phyloP scores from a whole-genome alignment of 306 rosid genomes.

The Sindora glabra region DNA sequence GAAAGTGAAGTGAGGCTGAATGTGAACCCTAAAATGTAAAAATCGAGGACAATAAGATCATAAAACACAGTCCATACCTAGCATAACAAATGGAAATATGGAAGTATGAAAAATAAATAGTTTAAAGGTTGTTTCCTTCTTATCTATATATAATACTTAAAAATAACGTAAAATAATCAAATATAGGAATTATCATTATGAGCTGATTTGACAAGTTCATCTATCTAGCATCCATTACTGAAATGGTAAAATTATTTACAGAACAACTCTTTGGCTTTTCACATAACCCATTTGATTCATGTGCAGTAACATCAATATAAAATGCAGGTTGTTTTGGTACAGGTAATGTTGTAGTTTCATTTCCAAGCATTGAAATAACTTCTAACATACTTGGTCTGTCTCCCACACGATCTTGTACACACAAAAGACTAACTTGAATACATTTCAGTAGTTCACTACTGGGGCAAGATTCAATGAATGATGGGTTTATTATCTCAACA shows the following conservation, averaged over 20 bases:
- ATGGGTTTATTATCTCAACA: neutral
- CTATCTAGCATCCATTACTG: neutral
- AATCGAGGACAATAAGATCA: too few relatives aligned
- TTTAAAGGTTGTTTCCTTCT: too few relatives aligned
- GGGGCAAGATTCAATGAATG: neutral
- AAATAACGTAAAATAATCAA: too few relatives aligned
- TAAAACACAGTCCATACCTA: too few relatives aligned
- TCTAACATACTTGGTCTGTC: slow-evolving; percentile 8
- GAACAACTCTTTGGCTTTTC: neutral
- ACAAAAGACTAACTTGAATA: slow-evolving; percentile 2
- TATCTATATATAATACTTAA: too few relatives aligned
- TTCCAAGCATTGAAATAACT: slow-evolving; percentile 6
- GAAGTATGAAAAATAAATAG: too few relatives aligned
- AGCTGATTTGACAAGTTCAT: too few relatives aligned
- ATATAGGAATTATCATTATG: too few relatives aligned
- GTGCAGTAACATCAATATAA: neutral
- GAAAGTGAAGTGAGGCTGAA: too few relatives aligned
- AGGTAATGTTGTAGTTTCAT: neutral
- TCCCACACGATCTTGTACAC: slow-evolving; percentile 2
- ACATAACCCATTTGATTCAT: neutral
- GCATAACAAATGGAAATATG: too few relatives aligned
- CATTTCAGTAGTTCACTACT: neutral
- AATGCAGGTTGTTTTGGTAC: slow-evolving; percentile 11
- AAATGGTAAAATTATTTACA: neutral
- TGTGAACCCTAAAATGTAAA: too few relatives aligned